Conservation (phyloP, 2,329 filamentous ascomycete genomes). For the Aspergillus neoniger region DNA sequence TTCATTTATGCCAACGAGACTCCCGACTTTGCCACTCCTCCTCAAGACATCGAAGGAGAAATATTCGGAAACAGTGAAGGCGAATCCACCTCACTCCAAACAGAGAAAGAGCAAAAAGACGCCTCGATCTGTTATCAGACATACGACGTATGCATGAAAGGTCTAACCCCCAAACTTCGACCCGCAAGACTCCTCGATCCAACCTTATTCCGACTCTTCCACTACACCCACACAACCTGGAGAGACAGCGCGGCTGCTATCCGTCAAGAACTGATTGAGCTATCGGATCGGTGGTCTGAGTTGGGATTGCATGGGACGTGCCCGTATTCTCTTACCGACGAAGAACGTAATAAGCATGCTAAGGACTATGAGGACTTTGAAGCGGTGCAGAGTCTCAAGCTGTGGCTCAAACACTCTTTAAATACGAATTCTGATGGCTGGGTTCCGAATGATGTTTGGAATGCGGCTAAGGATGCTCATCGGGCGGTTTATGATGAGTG, state of each 20-base stretch:
- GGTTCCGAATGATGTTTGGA: conserved; percentile 35
- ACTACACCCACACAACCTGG: conserved; percentile 34
- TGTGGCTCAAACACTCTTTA: conserved; percentile 29
- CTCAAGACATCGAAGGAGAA: conserved; percentile 13
- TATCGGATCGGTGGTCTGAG: conserved; percentile 29
- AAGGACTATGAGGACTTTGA: conserved; percentile 36
- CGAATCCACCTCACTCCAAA: background rate
- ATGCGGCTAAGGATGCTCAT: conserved; percentile 30
- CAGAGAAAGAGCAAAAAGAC: conserved; percentile 27
- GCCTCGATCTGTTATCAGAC: conserved; percentile 32
- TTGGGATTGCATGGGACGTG: conserved; percentile 28
- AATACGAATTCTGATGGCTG: conserved; percentile 36
- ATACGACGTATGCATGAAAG: conserved; percentile 31
- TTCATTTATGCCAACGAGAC: conserved; percentile 33
- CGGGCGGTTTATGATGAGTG: conserved; percentile 30
- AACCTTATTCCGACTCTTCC: conserved; percentile 34
- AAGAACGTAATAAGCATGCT: conserved; percentile 28
- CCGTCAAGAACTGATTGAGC: conserved; percentile 35
- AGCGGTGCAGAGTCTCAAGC: conserved; percentile 30
- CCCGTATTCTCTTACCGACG: conserved; percentile 27
- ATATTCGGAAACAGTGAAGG: conserved; percentile 18
- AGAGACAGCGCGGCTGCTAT: conserved; percentile 29
- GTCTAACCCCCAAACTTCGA: conserved; percentile 26
- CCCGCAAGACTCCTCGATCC: conserved; percentile 30
- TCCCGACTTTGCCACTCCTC: conserved; percentile 31